Evolutionary conservation across 345 rosid species (phyloP).

Genomic region (Eutrema japonicum): DNA sequence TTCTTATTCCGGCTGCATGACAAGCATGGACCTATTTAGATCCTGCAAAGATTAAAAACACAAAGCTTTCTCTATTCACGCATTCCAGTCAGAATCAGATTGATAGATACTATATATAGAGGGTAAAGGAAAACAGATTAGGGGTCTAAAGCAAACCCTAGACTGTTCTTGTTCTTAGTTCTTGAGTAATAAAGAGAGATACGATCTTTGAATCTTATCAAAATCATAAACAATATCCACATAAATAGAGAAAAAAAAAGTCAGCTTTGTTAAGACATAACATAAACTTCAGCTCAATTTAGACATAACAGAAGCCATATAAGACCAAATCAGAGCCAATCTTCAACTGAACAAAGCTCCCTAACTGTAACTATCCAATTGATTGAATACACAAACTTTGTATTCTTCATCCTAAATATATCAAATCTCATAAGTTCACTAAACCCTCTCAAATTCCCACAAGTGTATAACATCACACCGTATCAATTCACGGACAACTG

Average conservation of each 20-base stretch:
- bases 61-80: slow-evolving; percentile 14
- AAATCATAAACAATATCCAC: too few relatives aligned
- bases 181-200: too few relatives aligned
- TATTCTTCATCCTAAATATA: slow-evolving; percentile 4
- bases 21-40: slow-evolving; percentile 19
- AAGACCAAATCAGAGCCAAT: neutral
- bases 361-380: neutral
- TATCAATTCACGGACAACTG: neutral
- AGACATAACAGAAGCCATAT: neutral
- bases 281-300: slow-evolving; percentile 11
- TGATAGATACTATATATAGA: too few relatives aligned
- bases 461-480: neutral
- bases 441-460: slow-evolving; percentile 7
- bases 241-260: neutral
- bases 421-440: slow-evolving; percentile 13
- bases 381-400: neutral
- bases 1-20: neutral
- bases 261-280: neutral
- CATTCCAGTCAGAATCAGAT: too few relatives aligned
- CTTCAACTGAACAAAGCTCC: neutral
- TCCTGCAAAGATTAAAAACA: slow-evolving; percentile 12
- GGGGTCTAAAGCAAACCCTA: too few relatives aligned
- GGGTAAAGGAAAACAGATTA: too few relatives aligned
- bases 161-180: too few relatives aligned
- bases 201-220: too few relatives aligned